Percentiles rank a stretch among this genome's conserved stretches.
These are phyloP conservation scores for Pichia sp. DNA, from an alignment of 1,139 yeast species.

Conservation along the genomic window DNA sequence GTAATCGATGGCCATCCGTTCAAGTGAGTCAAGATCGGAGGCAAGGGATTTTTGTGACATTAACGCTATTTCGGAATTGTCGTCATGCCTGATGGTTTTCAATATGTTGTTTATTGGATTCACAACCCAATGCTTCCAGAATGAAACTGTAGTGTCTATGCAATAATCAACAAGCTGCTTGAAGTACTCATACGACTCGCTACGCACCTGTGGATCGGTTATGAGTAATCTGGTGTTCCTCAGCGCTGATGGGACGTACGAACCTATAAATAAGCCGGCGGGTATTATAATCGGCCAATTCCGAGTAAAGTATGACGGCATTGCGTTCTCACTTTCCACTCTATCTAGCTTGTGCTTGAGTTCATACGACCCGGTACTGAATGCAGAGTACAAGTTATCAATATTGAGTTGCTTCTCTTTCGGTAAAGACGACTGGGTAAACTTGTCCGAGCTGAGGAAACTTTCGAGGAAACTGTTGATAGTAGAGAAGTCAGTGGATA, in stretches of 20 bases:
- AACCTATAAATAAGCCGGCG: slow-evolving; percentile 49
- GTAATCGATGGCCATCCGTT: slow-evolving; percentile 82
- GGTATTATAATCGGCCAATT: slow-evolving; percentile 63
- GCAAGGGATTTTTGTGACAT: slow-evolving; percentile 74
- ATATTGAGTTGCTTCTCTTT: not conserved
- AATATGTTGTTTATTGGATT: slow-evolving; percentile 73
- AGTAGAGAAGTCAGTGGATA: not conserved
- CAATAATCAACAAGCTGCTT: slow-evolving; percentile 38
- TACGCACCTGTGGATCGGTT: slow-evolving; percentile 5
- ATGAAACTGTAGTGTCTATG: slow-evolving; percentile 60
- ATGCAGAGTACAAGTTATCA: not conserved
- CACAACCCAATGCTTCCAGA: slow-evolving; percentile 77
- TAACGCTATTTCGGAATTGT: slow-evolving; percentile 63
- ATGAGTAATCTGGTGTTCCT: slow-evolving; percentile 10
- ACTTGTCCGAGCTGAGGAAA: not conserved
- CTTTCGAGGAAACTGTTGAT: not conserved
- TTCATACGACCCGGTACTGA: slow-evolving; percentile 15
- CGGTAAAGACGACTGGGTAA: not conserved
- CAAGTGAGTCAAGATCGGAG: slow-evolving; percentile 75
- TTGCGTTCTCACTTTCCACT: slow-evolving; percentile 24
- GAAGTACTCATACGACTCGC: slow-evolving; percentile 3
- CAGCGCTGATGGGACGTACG: slow-evolving; percentile 22
- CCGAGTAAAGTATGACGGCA: slow-evolving; percentile 50
- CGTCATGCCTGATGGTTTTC: slow-evolving; percentile 79
- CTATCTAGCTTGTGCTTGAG: slow-evolving; percentile 7